These are phyloP conservation scores for Cryptococcus jaspeensis DNA, from an alignment of 1,284 basidiomycete genomes.

Conservation along the genomic window DNA sequence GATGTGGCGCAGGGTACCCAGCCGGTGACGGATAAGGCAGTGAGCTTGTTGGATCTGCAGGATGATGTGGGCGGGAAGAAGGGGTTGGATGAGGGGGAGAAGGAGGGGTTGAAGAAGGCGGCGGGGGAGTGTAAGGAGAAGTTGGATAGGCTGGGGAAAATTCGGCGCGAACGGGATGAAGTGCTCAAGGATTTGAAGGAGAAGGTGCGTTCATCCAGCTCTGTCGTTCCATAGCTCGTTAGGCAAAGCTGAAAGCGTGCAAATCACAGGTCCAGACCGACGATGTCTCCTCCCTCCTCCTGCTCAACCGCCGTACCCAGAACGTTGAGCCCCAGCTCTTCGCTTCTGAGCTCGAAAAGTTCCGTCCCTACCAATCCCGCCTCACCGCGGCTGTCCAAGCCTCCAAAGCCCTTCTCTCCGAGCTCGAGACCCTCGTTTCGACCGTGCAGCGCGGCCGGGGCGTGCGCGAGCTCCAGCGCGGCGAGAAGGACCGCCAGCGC, in stretches of 20 bases:
- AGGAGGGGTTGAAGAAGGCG: constrained; percentile 63
- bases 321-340: constrained; percentile 85
- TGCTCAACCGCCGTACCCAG: constrained; percentile 83
- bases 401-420: constrained; percentile 69
- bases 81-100: constrained; percentile 58
- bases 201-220: constrained; percentile 33
- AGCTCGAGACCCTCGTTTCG: constrained; percentile 67
- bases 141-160: constrained; percentile 72
- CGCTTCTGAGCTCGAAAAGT: constrained; percentile 91
- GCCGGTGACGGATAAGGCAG: constrained; percentile 55
- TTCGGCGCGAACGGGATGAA: constrained; percentile 78
- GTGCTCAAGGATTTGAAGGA: constrained; percentile 92
- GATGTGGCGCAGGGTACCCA: constrained; percentile 57
- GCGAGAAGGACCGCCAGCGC: constrained; percentile 65
- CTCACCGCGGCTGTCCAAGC: constrained; percentile 72
- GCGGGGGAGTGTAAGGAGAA: constrained; percentile 76
- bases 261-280: constrained; percentile 77
- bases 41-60: constrained; percentile 60
- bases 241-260: background rate
- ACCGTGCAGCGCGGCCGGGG: constrained; percentile 71
- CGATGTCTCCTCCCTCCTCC: constrained; percentile 91
- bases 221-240: background rate
- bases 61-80: constrained; percentile 53
- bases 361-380: constrained; percentile 83
- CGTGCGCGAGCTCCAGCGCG: constrained; percentile 72